phyloP scores from a whole-genome alignment of 2,329 filamentous ascomycete species.

The Lasiodiplodia gonubiensis region DNA sequence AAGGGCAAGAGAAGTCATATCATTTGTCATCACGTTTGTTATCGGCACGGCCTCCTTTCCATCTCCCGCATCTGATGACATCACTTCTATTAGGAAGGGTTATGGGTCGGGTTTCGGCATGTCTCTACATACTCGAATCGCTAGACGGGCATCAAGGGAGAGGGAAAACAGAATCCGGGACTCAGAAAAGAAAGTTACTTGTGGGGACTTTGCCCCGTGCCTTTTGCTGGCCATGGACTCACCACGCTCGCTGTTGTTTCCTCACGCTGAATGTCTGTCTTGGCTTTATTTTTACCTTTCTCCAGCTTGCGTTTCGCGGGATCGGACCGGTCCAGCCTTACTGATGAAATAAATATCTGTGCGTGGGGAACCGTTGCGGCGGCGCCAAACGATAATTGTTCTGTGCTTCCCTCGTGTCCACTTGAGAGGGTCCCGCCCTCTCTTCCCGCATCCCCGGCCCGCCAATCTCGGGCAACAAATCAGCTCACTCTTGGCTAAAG shows the following conservation, averaged over 20 bases:
- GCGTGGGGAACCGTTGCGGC: constrained; percentile 15
- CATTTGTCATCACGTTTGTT: not conserved
- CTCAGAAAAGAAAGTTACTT: not conserved
- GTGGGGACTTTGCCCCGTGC: not conserved
- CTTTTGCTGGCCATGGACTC: not conserved
- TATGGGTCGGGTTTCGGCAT: not conserved
- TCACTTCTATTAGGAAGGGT: constrained; percentile 7
- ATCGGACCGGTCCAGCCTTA: constrained; percentile 22
- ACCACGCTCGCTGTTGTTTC: not conserved
- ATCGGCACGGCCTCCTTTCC: not conserved
- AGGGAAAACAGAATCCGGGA: not conserved
- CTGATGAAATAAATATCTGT: not conserved
- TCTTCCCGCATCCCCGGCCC: not conserved
- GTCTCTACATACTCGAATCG: not conserved
- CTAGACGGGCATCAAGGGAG: constrained; percentile 12
- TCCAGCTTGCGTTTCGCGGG: not conserved
- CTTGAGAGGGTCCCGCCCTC: not conserved
- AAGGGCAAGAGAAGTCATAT: not conserved
- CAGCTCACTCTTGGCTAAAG: not conserved
- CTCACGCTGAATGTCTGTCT: not conserved
- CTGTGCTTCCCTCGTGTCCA: not conserved
- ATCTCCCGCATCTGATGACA: not conserved
- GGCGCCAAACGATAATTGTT: constrained; percentile 3
- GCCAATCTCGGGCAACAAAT: not conserved
- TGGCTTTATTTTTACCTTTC: constrained; percentile 23